Conservation (phyloP, 352 stramenopile species). For the Phytophthora rubi region DNA sequence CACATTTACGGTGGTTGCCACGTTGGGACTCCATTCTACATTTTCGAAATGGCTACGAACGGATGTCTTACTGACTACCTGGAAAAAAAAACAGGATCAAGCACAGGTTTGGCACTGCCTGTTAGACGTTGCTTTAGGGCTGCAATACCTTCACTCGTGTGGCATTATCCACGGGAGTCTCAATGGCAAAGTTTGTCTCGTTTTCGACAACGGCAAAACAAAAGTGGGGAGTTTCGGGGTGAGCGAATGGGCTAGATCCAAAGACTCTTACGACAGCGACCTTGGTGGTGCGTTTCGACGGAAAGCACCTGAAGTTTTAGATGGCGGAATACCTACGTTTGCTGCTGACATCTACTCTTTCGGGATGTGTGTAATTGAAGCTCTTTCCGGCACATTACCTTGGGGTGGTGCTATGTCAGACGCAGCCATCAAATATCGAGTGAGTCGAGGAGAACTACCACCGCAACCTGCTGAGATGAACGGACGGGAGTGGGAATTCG, state of each 20-base stretch:
- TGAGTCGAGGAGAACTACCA: background rate
- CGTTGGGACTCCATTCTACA: background rate
- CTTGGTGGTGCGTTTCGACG: background rate
- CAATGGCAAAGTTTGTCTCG: background rate
- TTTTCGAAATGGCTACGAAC: background rate
- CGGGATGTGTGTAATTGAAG: conserved; percentile 1
- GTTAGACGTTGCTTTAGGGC: background rate
- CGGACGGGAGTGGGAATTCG: background rate
- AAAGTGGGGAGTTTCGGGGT: background rate
- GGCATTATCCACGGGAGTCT: background rate
- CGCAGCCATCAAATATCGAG: background rate
- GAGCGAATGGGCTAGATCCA: background rate
- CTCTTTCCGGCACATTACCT: background rate
- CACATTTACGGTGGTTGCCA: background rate
- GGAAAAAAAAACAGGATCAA: background rate
- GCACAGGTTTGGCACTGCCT: background rate
- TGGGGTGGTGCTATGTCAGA: background rate
- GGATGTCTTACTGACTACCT: background rate
- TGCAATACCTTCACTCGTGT: background rate
- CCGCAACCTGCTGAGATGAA: background rate
- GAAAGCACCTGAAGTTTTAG: background rate
- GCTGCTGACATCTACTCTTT: conserved; percentile 2
- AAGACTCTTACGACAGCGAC: background rate
- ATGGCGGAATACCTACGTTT: background rate
- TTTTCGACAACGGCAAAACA: background rate